Evolutionary conservation across 1,284 basidiomycete genomes (phyloP), one percentile per base, ranked within the genome.

Genomic region (Omphalotus olearius): DNA sequence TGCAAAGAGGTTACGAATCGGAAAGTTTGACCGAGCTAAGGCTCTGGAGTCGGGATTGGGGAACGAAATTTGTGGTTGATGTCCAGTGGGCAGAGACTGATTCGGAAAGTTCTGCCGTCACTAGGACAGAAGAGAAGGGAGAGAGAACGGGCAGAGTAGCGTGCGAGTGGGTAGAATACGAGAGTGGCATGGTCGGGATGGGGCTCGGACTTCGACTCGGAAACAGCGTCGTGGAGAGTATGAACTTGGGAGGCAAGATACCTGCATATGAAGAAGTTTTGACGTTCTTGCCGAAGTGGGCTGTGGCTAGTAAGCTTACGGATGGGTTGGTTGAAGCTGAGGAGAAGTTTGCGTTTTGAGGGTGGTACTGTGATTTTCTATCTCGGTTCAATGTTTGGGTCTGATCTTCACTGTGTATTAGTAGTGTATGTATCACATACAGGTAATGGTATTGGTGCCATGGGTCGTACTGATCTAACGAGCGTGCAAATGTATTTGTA

Each of bases 1-100:
- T 78, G 53, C 81, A 80, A 56, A 60, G 64, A 2, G 72, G 73
- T 3, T 80, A 78, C 59, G 69, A 69, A 33, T 58, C 76, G 11
- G 68, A 71, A 0, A 56, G 61, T 5, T 59, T 60, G 35, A 63
- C 61, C 28, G 70, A 77, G 59, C 48, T 87, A 47, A 64, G 74
- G 44, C 66, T 91, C 13, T 91, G 84, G 85, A 85, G 81, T 53
- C 73, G 88, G 25, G 74, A 71, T n/a, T 90, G 87, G 80, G 80
- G 73, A 11, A 72, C 72, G 55, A 67, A 64, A 56, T 86, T 87
- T 56, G 72, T 71, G 28, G 78, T 86, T 18, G 75, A 81, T 56
- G 66, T 81, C 30, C 68, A 70, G 38, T 76, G 76, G 75, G 59
- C 36, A 35, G 50, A 30, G 46, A 40, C 51, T 37, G 52, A 48